Evolutionary conservation across 441 rosid species (phyloP).

Genomic region (Populus hybrid): DNA sequence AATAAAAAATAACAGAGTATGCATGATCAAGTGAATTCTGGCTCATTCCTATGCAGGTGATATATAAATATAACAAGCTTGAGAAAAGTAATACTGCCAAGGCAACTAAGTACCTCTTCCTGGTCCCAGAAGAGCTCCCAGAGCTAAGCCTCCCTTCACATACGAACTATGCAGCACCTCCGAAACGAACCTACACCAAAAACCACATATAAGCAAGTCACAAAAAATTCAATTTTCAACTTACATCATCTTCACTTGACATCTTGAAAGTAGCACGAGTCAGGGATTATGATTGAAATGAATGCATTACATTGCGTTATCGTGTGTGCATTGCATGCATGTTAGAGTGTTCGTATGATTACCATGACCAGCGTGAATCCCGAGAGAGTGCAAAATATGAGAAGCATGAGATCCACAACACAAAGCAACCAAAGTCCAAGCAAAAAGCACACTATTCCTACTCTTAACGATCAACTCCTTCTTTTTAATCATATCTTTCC

Average conservation of each 20-base stretch:
- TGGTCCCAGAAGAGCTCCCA: conserved; percentile 85
- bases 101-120: conserved; percentile 68
- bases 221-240: not conserved
- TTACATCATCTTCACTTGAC: not conserved
- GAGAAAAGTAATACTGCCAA: not conserved
- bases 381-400: conserved; percentile 80
- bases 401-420: conserved; percentile 95
- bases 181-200: conserved; percentile 60
- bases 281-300: not conserved
- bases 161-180: conserved; percentile 82
- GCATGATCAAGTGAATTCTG: not conserved
- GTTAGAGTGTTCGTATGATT: not conserved
- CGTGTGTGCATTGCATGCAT: too few species aligned
- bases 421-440: conserved; percentile 92
- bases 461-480: conserved; percentile 71
- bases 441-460: conserved; percentile 81
- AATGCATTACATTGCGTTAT: not conserved
- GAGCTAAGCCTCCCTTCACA: conserved; percentile 80
- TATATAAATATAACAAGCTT: not conserved
- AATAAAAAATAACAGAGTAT: not conserved
- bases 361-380: conserved; percentile 89
- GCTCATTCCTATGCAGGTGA: not conserved
- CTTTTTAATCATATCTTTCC: conserved; percentile 70
- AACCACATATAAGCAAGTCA: conserved; percentile 18
- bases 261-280: not conserved